Conservation (phyloP, 176 grass and related monocot species). For the Saccharum officinarum region DNA sequence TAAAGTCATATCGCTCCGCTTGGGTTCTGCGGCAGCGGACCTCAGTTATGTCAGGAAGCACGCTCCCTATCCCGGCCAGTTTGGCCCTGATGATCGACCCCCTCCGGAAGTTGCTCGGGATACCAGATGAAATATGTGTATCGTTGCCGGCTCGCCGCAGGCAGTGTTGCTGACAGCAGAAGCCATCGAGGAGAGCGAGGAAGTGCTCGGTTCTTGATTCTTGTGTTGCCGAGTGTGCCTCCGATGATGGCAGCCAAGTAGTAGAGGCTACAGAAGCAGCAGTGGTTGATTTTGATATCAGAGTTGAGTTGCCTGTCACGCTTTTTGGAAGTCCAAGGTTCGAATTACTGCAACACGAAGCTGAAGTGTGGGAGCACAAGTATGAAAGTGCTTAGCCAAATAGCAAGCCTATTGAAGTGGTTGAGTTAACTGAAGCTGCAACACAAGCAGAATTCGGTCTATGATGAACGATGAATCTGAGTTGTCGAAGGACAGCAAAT, state of each 20-base stretch:
- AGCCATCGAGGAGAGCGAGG: no score
- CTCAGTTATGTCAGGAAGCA: no score
- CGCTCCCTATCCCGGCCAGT: no score
- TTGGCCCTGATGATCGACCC: no score
- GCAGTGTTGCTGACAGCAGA: no score
- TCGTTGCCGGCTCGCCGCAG: no score
- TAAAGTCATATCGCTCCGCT: no score
- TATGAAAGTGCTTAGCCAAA: not conserved
- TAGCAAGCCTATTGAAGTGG: not conserved
- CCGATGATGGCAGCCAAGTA: not conserved
- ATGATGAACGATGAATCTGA: not conserved
- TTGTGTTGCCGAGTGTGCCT: not conserved
- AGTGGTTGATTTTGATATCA: constrained; percentile 20
- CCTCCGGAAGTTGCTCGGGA: no score
- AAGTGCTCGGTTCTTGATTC: not conserved
- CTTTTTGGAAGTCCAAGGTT: constrained; percentile 74
- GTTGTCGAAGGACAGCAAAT: not conserved
- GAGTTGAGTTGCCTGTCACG: constrained; percentile 34
- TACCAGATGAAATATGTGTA: no score
- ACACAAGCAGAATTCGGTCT: not conserved
- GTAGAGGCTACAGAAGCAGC: no score
- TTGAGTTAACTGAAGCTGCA: constrained; percentile 14
- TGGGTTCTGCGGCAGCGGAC: no score
- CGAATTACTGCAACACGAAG: constrained; percentile 29
- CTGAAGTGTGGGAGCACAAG: constrained; percentile 26